Evolutionary conservation across 106 monocot genomes (phyloP).

Genomic region (Alisma plantagoaquatica): DNA sequence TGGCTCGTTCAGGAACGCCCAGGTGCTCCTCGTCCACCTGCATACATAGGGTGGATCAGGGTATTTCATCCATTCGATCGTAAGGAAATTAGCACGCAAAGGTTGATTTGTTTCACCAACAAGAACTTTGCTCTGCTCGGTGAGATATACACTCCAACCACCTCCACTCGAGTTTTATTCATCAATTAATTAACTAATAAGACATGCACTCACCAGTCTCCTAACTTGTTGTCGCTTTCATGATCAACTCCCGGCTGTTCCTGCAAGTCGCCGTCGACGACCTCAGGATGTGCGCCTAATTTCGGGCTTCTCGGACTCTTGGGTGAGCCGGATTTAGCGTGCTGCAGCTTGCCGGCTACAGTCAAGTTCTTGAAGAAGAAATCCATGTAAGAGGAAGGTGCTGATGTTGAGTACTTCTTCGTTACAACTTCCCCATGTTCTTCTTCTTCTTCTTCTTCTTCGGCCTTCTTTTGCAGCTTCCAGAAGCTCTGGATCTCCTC

Average conservation of each 20-base stretch:
- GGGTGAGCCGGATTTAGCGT: too few relatives aligned
- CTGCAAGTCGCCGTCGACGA: too few relatives aligned
- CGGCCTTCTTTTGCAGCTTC: constrained; percentile 16
- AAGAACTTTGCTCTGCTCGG: too few relatives aligned
- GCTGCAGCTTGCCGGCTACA: too few relatives aligned
- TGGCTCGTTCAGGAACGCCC: constrained; percentile 62
- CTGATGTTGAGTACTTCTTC: neutral
- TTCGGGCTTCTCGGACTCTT: constrained; percentile 2
- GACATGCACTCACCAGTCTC: constrained; percentile 13
- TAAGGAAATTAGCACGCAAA: neutral
- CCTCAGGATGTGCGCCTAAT: neutral
- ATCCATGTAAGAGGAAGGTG: neutral
- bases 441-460: constrained; percentile 4
- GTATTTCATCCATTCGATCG: neutral
- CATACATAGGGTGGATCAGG: neutral
- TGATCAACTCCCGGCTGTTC: neutral
- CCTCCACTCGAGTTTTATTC: too few relatives aligned
- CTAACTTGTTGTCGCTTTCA: constrained; percentile 7
- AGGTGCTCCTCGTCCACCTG: constrained; percentile 67
- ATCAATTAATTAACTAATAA: neutral
- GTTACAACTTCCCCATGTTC: neutral
- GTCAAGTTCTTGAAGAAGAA: neutral
- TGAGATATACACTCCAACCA: too few relatives aligned
- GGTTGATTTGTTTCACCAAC: neutral
- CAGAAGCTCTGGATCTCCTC: constrained; percentile 45